These are phyloP conservation scores for Alternaria ventricosa DNA, from an alignment of 2,329 filamentous ascomycete species.

Conservation along the genomic window DNA sequence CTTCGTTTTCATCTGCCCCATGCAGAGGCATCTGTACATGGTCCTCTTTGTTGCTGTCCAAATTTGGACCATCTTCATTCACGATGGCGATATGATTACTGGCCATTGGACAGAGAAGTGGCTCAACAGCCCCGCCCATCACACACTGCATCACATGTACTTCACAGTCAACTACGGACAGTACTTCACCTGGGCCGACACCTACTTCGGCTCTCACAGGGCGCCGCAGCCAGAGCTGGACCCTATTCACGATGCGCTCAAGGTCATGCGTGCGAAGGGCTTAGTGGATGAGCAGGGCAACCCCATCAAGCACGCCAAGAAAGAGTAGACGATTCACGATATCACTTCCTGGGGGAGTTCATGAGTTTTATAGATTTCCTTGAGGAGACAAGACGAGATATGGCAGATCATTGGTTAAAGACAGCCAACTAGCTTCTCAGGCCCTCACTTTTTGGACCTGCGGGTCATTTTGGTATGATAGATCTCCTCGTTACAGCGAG, in stretches of 20 bases:
- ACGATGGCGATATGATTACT: conserved; percentile 10
- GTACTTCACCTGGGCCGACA: conserved; percentile 11
- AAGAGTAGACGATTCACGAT: conserved; percentile 5
- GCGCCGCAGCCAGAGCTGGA: conserved; percentile 6
- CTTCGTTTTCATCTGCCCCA: conserved; percentile 9
- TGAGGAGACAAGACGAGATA: not conserved
- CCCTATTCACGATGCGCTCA: conserved; percentile 12
- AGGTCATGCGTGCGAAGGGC: conserved; percentile 10
- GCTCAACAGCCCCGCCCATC: conserved; percentile 11
- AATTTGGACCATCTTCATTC: conserved; percentile 13
- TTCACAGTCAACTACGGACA: conserved; percentile 14
- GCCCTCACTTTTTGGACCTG: not conserved
- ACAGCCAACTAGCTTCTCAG: not conserved
- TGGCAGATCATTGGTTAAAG: not conserved
- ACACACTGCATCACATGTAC: conserved; percentile 13
- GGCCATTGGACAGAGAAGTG: conserved; percentile 12
- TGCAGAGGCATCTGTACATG: conserved; percentile 13
- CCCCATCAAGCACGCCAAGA: conserved; percentile 6
- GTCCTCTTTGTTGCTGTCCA: conserved; percentile 10
- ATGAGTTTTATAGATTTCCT: not conserved
- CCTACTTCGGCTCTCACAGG: conserved; percentile 8
- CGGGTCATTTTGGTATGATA: not conserved
- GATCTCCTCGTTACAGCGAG: not conserved
- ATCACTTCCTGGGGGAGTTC: not conserved
- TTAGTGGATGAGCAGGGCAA: conserved; percentile 10